Percentiles rank a stretch among this genome's conserved stretches.
phyloP scores from a whole-genome alignment of 805 yeast genomes.

The Ogataea angusta region DNA sequence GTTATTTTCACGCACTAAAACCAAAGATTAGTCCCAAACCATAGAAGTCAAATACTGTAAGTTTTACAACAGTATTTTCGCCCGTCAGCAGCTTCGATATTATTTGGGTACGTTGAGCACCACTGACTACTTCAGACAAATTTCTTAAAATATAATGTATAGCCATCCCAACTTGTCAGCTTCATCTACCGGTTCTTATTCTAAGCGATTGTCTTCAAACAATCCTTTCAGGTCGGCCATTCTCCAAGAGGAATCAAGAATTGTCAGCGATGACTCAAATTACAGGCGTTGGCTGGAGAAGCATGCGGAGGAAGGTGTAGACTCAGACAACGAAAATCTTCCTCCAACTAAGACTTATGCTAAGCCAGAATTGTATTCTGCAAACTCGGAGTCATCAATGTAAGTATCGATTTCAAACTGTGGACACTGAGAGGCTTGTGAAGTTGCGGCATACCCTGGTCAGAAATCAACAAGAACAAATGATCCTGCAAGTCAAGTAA shows the following conservation, averaged over 20 bases:
- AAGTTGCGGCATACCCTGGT: too few relatives aligned
- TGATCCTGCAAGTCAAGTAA: too few relatives aligned
- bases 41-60: too few relatives aligned
- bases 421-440: background rate
- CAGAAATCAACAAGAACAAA: too few relatives aligned
- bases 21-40: too few relatives aligned
- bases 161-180: conserved; percentile 31
- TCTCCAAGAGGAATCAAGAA: conserved; percentile 30
- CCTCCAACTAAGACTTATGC: conserved; percentile 4
- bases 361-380: conserved; percentile 18
- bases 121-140: too few relatives aligned
- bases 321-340: conserved; percentile 22
- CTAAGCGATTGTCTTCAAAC: conserved; percentile 53
- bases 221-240: conserved; percentile 67
- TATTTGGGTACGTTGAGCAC: too few relatives aligned
- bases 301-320: conserved; percentile 34
- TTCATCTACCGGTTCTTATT: conserved; percentile 35
- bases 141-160: conserved; percentile 22
- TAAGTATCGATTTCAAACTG: conserved; percentile 18
- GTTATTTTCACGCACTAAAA: background rate
- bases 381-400: conserved; percentile 24
- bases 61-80: too few relatives aligned
- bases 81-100: too few relatives aligned
- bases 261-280: conserved; percentile 28
- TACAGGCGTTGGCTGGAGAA: conserved; percentile 58